Evolutionary conservation across 768 basidiomycete genomes (phyloP).

Genomic region (Lentinula sp.): DNA sequence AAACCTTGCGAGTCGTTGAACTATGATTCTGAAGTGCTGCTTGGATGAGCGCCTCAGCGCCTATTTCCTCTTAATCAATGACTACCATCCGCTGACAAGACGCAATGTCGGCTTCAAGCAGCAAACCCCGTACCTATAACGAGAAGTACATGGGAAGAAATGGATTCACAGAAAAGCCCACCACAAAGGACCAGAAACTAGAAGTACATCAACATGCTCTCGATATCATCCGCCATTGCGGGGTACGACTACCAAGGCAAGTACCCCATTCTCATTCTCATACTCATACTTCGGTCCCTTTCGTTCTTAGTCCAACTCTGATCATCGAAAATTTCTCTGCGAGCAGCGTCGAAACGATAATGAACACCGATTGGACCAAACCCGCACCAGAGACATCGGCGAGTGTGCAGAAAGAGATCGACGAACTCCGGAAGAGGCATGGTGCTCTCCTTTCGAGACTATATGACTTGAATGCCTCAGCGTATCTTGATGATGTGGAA

Average conservation of each 20-base stretch:
- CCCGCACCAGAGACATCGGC: background rate
- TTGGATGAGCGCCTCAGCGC: background rate
- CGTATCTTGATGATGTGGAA: constrained; percentile 1
- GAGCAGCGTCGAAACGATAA: background rate
- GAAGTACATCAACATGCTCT: constrained; percentile 3
- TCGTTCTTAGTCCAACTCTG: no score
- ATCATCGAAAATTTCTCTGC: no score
- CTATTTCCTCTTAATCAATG: no score
- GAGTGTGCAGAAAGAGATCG: background rate
- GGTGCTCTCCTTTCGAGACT: background rate
- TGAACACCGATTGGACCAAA: constrained; percentile 1
- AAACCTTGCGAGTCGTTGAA: no score
- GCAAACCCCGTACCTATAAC: background rate
- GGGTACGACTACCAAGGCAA: background rate
- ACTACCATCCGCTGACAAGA: no score
- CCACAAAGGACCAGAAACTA: background rate
- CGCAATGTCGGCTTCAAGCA: background rate
- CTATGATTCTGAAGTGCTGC: background rate
- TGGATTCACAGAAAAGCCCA: constrained; percentile 1
- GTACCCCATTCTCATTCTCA: background rate
- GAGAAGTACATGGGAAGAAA: background rate
- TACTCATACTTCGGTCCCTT: no score
- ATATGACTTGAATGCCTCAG: background rate
- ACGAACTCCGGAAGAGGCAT: background rate
- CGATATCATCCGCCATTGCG: background rate